Evolutionary conservation across 2,329 filamentous ascomycete species (phyloP), one percentile per base, ranked within the genome.

Genomic region (Fusarium albosuccineum): DNA sequence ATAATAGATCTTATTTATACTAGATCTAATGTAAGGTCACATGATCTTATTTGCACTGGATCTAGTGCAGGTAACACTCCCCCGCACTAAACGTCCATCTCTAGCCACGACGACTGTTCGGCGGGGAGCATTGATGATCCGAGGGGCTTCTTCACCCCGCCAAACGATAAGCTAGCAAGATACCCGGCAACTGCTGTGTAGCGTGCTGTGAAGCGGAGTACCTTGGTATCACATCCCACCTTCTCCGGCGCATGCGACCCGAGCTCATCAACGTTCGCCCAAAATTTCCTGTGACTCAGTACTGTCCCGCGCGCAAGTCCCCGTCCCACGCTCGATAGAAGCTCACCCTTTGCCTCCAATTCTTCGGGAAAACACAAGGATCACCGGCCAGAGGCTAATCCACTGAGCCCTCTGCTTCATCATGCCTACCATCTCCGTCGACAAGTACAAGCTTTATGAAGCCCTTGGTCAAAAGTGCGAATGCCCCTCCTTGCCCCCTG

Each of bases 391-490:
- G 70, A 68, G 66, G 71, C 60, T 62, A 63, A 60, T 16, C 27
- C 42, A 73, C 68, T 65, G 70, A 72, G 67, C 60, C 57, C 59
- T 54, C 50, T 44, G 56, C 74, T 71, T 77, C 77, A 79, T 60
- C 71, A 97, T 97, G 96, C 96, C 96, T 82, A 99, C 96, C 78
- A 97, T 99, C 74, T 87, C 91, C 73, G 94, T 98, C 74, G 92
- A 98, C 85, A 99, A 98, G 85, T 94, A 94, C 76, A 93, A 91
- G 77, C 92, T 99, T 78, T 98, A 92, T 86, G 90, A 97, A 83
- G 94, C 92, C 78, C 88, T 99, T 62, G 95, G 94, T 77, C 90
- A 91, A 82, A 90, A 96, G 88, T 97, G 80, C 73, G 81, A 75
- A 66, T 72, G 66, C 70, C 71, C 70, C 69, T 60, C 70, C 53